Percentiles rank a stretch among this genome's conserved stretches.
These are phyloP conservation scores for Syzygium grande DNA, from an alignment of 345 rosid species.

Conservation along the genomic window DNA sequence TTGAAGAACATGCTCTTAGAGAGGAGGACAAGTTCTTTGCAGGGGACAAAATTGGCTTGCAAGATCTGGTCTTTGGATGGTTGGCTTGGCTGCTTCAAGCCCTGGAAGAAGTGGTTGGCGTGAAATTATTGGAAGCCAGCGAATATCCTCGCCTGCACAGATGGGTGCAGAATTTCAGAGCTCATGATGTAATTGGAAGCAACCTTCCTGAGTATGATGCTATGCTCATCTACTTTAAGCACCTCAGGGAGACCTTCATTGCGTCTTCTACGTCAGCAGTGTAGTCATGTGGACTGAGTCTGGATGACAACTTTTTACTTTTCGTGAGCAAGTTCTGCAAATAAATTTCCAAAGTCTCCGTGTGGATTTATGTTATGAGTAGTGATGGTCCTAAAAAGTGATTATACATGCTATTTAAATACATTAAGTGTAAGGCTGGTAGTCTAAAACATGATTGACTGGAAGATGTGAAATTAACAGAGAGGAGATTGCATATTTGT, in stretches of 20 bases:
- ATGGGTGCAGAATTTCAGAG: conserved; percentile 8
- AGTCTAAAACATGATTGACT: not conserved
- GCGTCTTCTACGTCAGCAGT: not conserved
- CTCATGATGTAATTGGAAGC: not conserved
- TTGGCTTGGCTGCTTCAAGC: conserved; percentile 1
- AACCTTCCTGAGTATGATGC: conserved; percentile 9
- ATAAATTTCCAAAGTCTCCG: not conserved
- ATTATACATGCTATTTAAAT: not conserved
- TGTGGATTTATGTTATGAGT: not conserved
- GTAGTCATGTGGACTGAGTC: not conserved
- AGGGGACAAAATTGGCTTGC: not conserved
- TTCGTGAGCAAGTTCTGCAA: not conserved
- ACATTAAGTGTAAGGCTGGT: not conserved
- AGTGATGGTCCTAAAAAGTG: not conserved
- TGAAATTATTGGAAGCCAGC: not conserved
- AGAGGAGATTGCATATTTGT: not conserved
- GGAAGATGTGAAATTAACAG: not conserved
- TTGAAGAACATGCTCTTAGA: conserved; percentile 13
- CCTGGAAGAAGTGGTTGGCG: conserved; percentile 1
- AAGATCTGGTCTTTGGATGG: conserved; percentile 7
- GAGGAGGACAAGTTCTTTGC: conserved; percentile 15
- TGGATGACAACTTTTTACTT: not conserved
- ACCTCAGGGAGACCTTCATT: not conserved
- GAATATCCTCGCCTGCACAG: conserved; percentile 3
- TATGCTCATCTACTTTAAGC: not conserved